Base-by-base conservation (phyloP, 192 early-diverging fungal genomes). In the Dispira simplex region DNA sequence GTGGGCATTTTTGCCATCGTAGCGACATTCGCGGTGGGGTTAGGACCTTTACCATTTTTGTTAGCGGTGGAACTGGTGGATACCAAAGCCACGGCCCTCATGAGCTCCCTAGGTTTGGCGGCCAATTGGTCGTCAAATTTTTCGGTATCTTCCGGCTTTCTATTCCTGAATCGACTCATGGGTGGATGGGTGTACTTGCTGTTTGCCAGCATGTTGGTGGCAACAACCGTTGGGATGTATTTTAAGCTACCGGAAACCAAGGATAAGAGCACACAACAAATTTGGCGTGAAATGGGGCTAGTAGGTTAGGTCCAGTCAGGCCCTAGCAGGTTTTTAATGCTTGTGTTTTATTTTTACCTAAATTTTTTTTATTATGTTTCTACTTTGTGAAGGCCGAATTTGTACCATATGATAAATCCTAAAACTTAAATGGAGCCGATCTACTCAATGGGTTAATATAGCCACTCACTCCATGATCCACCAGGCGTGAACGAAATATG, bases 1-100 rank as follows among this genome's bases (percentile, higher is more conserved):
- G 64, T 86, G 60, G 79, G 84, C 21, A 70, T 86, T 14, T 81
- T 93, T 65, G 83, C 75, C 16, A 85, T 90, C 75, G 89, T 91
- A 16, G 88, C 81, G 1, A 67, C 81, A 11, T 95, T 85, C 78
- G 89, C 80, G 11, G 76, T 86, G 64, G 93, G 80, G 47, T 69
- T 83, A 10, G 93, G 93, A 4, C 86, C 88, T n/a, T 89, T 95
- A 59, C 88, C 93, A 2, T 95, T 87, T 49, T 63, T 90, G 28
- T 82, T 84, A 18, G 81, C 82, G 8, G 83, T 85, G 16, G 88
- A 90, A 71, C 64, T 90, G 14, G 80, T 90, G 1, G 85, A 85
- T n/a, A 86, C 83, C 21, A 69, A 71, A 21, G 85, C 78, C 0
- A 77, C 81, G 6, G 81, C 83, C 20, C 82, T 79, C 63, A 85